Conservation (phyloP, 495 filamentous ascomycete species). For the Trichoderma erinaceum region DNA sequence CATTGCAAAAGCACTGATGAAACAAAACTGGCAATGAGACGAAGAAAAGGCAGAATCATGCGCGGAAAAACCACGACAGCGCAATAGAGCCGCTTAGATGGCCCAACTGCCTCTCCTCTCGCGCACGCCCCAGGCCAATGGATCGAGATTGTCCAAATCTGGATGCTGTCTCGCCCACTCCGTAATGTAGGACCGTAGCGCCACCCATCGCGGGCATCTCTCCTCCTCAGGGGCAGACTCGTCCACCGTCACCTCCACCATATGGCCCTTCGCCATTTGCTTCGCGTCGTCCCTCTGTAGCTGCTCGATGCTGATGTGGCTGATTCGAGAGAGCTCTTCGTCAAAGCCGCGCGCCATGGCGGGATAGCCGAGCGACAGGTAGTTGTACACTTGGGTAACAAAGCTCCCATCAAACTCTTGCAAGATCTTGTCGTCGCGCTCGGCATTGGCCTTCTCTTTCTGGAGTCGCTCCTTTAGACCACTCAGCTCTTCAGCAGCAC, state of each 20-base stretch:
- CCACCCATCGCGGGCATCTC: conserved; percentile 64
- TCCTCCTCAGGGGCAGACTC: conserved; percentile 31
- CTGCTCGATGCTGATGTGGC: conserved; percentile 55
- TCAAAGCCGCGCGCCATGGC: conserved; percentile 76
- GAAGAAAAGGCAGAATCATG: background rate
- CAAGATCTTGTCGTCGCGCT: conserved; percentile 47
- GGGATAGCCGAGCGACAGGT: conserved; percentile 85
- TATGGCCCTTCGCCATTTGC: conserved; percentile 58
- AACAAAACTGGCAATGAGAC: background rate
- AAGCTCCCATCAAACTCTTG: conserved; percentile 75
- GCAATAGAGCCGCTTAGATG: conserved; percentile 37
- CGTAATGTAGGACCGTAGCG: conserved; percentile 69
- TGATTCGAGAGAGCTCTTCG: conserved; percentile 72
- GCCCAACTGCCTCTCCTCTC: conserved; percentile 80
- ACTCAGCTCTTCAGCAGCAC: conserved; percentile 37
- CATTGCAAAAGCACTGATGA: background rate
- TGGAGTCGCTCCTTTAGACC: conserved; percentile 43
- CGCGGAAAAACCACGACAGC: background rate
- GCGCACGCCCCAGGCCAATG: conserved; percentile 62
- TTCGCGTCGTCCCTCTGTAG: conserved; percentile 65
- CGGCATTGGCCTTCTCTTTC: conserved; percentile 43
- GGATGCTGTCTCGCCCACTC: conserved; percentile 83
- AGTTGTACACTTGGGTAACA: conserved; percentile 93
- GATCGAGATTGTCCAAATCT: conserved; percentile 48
- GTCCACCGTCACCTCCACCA: conserved; percentile 46